phyloP scores from a whole-genome alignment of 495 filamentous ascomycete genomes.

The Corynascus novoguineensis region DNA sequence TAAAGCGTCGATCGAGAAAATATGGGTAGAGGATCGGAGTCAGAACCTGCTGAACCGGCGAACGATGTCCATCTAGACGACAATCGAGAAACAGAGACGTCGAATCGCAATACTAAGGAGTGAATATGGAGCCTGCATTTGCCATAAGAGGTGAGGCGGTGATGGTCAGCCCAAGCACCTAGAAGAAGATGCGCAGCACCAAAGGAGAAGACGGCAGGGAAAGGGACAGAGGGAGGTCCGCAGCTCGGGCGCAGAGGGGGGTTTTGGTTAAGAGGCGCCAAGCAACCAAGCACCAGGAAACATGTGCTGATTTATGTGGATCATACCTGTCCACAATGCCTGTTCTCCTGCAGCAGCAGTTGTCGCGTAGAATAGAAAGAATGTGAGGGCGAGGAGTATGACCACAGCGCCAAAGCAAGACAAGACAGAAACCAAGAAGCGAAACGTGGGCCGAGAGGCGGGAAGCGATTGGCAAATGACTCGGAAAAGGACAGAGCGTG shows the following conservation, averaged over 20 bases:
- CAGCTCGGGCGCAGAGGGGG: slow-evolving; percentile 36
- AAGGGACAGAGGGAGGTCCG: slow-evolving; percentile 23
- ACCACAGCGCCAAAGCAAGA: slow-evolving; percentile 5
- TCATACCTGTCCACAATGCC: slow-evolving; percentile 52
- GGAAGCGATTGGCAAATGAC: slow-evolving; percentile 19
- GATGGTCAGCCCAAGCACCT: slow-evolving; percentile 43
- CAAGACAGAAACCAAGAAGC: slow-evolving; percentile 2
- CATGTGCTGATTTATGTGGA: slow-evolving; percentile 41
- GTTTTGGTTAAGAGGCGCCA: slow-evolving; percentile 42
- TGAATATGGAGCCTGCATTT: slow-evolving; percentile 41
- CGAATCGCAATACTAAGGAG: slow-evolving; percentile 31
- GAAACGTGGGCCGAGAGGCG: slow-evolving; percentile 2
- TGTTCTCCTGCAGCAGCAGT: slow-evolving; percentile 34
- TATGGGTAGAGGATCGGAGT: slow-evolving; percentile 28
- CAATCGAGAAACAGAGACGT: slow-evolving; percentile 30
- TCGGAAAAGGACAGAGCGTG: slow-evolving; percentile 12
- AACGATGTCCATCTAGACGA: slow-evolving; percentile 27
- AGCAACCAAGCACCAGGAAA: slow-evolving; percentile 36
- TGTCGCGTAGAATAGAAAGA: slow-evolving; percentile 12
- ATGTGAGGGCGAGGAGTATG: background rate
- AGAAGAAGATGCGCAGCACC: slow-evolving; percentile 30
- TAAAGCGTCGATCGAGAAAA: slow-evolving; percentile 15
- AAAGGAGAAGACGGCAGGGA: slow-evolving; percentile 26
- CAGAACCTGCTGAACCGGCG: slow-evolving; percentile 56
- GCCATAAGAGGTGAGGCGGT: slow-evolving; percentile 31